phyloP scores from a whole-genome alignment of 2,329 filamentous ascomycete species.

The Diaporthe ilicicola region DNA sequence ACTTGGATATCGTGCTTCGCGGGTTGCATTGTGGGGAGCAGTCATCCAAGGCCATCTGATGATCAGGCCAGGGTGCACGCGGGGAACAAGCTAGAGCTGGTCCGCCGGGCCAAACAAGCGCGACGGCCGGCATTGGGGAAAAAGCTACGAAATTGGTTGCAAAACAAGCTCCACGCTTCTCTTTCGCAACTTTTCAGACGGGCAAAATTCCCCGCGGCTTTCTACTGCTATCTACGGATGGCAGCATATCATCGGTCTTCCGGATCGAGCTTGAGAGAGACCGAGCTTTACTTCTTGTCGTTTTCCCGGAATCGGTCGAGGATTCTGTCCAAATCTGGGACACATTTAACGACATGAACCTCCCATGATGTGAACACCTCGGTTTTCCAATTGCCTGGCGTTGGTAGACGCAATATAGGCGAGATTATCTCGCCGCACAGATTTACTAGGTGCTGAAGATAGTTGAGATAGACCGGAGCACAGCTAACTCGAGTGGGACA shows the following conservation, averaged over 20 bases:
- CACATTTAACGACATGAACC: too few relatives aligned
- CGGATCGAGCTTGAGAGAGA: not conserved
- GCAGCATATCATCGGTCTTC: not conserved
- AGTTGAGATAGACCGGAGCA: too few relatives aligned
- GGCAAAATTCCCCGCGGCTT: not conserved
- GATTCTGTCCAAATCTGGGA: too few relatives aligned
- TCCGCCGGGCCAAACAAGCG: not conserved
- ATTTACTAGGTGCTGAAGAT: too few relatives aligned
- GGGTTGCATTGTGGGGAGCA: constrained; percentile 1
- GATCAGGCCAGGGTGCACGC: not conserved
- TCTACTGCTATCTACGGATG: too few relatives aligned
- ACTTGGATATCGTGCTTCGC: not conserved
- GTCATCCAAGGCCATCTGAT: not conserved
- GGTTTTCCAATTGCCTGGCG: too few relatives aligned
- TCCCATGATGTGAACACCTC: not conserved
- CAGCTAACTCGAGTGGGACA: too few relatives aligned
- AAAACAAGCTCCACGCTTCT: constrained; percentile 2
- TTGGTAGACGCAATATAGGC: too few relatives aligned
- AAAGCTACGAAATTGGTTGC: not conserved
- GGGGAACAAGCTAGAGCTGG: not conserved
- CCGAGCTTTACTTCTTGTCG: not conserved
- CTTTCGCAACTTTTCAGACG: not conserved
- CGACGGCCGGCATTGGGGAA: not conserved
- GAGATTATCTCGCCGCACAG: too few relatives aligned
- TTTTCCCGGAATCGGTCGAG: not conserved